Evolutionary conservation across 2,329 filamentous ascomycete genomes (phyloP).

Genomic region (Tricladium varicosporioides): DNA sequence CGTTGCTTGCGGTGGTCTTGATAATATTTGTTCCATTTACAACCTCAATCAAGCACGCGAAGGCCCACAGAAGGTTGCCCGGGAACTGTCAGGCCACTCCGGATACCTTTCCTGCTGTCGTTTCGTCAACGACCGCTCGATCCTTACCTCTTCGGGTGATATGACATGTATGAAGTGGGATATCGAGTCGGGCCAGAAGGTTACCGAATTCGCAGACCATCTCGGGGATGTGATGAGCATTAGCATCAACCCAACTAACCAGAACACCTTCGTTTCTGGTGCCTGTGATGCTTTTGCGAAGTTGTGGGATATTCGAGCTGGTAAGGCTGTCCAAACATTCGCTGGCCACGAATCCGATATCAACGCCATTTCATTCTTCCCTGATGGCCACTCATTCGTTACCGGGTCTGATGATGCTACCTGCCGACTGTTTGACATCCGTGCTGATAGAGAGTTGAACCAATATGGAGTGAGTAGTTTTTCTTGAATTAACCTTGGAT

Average conservation of each 20-base stretch:
- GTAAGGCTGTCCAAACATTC: constrained; percentile 98
- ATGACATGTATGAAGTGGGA: constrained; percentile 99
- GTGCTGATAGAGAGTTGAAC: constrained; percentile 79
- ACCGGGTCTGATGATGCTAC: constrained; percentile 97
- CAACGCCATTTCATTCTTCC: constrained; percentile 99
- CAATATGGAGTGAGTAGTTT: constrained; percentile 60
- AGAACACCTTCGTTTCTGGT: constrained; percentile 99
- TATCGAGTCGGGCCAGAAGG: constrained; percentile 95
- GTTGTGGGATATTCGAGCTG: constrained; percentile 96
- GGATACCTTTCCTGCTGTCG: constrained; percentile 98
- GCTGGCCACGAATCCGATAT: constrained; percentile 98
- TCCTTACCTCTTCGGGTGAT: constrained; percentile 95
- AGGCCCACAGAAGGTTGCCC: constrained; percentile 92
- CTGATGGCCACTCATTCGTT: constrained; percentile 96
- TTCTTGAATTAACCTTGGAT: too few species aligned
- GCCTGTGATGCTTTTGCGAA: constrained; percentile 98
- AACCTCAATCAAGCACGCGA: constrained; percentile 93
- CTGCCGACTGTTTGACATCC: constrained; percentile 95
- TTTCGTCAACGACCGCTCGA: constrained; percentile 97
- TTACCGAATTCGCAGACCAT: constrained; percentile 97
- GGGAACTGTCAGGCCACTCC: constrained; percentile 93
- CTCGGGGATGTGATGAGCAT: constrained; percentile 99
- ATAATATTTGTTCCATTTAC: constrained; percentile 99
- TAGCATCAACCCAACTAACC: constrained; percentile 98
- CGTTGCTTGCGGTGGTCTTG: constrained; percentile 95